A percentile compares a stretch with the other conserved stretches of the same genome.
Conservation (phyloP, 768 basidiomycete species). For the Calocera cornea region DNA sequence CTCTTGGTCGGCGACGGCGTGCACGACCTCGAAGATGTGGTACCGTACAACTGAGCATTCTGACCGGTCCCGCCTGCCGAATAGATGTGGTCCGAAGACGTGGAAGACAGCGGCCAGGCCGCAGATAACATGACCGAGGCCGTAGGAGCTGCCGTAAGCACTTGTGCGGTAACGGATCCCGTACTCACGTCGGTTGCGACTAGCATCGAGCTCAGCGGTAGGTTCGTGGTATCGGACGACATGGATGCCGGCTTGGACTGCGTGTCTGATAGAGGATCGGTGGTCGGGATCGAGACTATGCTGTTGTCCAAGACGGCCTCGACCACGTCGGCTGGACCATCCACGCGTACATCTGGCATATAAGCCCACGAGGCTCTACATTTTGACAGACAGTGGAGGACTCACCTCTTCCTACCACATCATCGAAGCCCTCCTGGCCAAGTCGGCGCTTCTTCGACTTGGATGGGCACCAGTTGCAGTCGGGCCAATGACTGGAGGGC, state of each 20-base stretch:
- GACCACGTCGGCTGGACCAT: too few species aligned
- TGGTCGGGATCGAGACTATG: too few species aligned
- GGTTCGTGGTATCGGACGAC: too few species aligned
- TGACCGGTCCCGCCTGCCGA: neutral
- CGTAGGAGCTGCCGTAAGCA: neutral
- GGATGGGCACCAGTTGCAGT: slow-evolving; percentile 39
- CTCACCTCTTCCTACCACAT: too few species aligned
- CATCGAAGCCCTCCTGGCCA: neutral
- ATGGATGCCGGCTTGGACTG: too few species aligned
- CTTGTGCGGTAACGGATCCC: neutral
- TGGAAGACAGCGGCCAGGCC: neutral
- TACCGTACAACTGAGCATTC: neutral
- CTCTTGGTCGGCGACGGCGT: slow-evolving; percentile 6
- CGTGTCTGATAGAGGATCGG: too few species aligned
- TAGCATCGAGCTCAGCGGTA: too few species aligned
- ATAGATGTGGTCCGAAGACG: neutral
- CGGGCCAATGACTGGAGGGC: slow-evolving; percentile 36
- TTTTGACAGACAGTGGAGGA: too few species aligned
- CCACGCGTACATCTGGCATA: too few species aligned
- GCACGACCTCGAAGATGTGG: slow-evolving; percentile 1
- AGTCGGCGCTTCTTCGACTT: slow-evolving; percentile 20
- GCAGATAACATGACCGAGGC: neutral
- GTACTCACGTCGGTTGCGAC: too few species aligned
- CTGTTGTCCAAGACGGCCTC: too few species aligned
- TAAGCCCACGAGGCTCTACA: too few species aligned